Evolutionary conservation across 768 basidiomycete genomes (phyloP).

Genomic region (Goffeauzyma gilvescens): DNA sequence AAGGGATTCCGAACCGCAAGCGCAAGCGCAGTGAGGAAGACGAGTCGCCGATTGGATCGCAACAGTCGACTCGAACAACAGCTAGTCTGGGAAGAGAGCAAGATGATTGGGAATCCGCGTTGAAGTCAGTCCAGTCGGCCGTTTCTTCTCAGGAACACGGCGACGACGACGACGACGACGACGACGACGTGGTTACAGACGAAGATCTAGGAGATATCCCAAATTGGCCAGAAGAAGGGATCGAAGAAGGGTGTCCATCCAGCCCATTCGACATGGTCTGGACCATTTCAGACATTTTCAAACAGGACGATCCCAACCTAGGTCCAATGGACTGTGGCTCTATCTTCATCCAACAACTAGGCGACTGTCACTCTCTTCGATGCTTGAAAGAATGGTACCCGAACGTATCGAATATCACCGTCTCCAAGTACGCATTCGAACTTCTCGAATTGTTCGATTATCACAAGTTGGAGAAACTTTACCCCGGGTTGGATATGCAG

Average conservation of each 20-base stretch:
- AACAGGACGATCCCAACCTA: slow-evolving; percentile 21
- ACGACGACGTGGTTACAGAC: too few species aligned
- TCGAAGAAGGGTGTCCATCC: slow-evolving; percentile 11
- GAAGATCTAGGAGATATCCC: too few species aligned
- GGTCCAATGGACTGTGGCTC: slow-evolving; percentile 27
- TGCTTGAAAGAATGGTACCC: slow-evolving; percentile 29
- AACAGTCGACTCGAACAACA: too few species aligned
- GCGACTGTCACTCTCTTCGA: slow-evolving; percentile 25
- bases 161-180: too few species aligned
- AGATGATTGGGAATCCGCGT: background rate
- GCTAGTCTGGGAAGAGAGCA: slow-evolving; percentile 1
- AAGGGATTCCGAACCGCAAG: background rate
- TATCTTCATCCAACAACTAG: slow-evolving; percentile 29
- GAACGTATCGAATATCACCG: slow-evolving; percentile 26
- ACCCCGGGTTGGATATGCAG: slow-evolving; percentile 21
- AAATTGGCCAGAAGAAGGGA: slow-evolving; percentile 3
- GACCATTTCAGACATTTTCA: slow-evolving; percentile 31
- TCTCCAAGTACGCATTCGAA: slow-evolving; percentile 31
- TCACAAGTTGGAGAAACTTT: slow-evolving; percentile 14
- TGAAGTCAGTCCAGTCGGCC: too few species aligned
- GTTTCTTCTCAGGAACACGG: too few species aligned
- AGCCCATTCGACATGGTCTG: slow-evolving; percentile 21
- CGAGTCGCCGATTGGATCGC: too few species aligned
- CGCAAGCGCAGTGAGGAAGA: background rate
- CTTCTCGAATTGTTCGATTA: slow-evolving; percentile 25